Evolutionary conservation across 306 rosid species (phyloP).

Genomic region (Macrotyloma uniflorum): DNA sequence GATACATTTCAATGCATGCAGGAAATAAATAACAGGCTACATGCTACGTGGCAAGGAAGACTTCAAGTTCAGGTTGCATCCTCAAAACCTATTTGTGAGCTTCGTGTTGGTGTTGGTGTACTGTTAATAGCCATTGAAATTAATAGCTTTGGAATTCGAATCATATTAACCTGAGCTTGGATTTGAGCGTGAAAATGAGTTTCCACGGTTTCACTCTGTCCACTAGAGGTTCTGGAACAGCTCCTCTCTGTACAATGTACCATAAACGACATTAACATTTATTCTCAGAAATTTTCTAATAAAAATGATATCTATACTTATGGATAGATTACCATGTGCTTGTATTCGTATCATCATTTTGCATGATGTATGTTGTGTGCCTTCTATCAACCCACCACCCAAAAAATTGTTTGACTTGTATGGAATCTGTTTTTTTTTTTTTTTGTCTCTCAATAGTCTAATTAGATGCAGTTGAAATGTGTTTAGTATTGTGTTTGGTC

Average conservation of each 20-base stretch:
- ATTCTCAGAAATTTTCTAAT: slow-evolving; percentile 33
- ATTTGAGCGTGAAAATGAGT: slow-evolving; percentile 37
- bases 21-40: slow-evolving; percentile 50
- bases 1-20: slow-evolving; percentile 39
- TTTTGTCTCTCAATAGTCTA: background rate
- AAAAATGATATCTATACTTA: slow-evolving; percentile 24
- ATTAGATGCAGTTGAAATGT: background rate
- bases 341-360: background rate
- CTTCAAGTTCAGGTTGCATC: slow-evolving; percentile 14
- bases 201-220: slow-evolving; percentile 31
- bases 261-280: slow-evolving; percentile 34
- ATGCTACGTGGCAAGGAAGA: slow-evolving; percentile 34
- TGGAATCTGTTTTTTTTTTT: background rate
- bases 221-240: slow-evolving; percentile 43
- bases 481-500: background rate
- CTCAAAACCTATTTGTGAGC: slow-evolving; percentile 32
- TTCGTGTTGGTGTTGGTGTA: slow-evolving; percentile 39
- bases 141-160: slow-evolving; percentile 26
- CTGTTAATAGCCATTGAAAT: slow-evolving; percentile 29
- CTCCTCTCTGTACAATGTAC: slow-evolving; percentile 46
- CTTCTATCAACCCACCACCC: background rate
- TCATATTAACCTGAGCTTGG: slow-evolving; percentile 32
- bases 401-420: background rate
- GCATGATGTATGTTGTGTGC: background rate
- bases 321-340: background rate